Evolutionary conservation across 108 stramenopile genomes (phyloP).

Genomic region (Cafeteria roenbergensis): DNA sequence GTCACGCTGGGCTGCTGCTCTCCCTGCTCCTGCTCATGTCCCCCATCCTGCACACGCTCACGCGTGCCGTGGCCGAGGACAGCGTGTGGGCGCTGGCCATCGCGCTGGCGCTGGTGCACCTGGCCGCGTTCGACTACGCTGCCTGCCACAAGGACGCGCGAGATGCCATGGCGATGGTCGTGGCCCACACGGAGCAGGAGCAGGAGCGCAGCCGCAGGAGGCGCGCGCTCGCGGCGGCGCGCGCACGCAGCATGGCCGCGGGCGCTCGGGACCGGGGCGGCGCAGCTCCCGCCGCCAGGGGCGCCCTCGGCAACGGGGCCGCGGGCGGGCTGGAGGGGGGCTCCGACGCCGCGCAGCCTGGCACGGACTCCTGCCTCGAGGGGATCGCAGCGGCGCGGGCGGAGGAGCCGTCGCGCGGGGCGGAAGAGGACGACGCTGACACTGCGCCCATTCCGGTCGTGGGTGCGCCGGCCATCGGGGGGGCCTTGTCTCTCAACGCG

Average conservation of each 20-base stretch:
- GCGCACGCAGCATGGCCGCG: too few species aligned
- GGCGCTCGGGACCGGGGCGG: too few species aligned
- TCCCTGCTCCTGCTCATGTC: slow-evolving; percentile 25
- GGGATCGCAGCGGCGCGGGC: too few species aligned
- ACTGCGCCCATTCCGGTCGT: too few species aligned
- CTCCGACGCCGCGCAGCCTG: too few species aligned
- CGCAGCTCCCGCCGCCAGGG: too few species aligned
- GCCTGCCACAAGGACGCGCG: not conserved
- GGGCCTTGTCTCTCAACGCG: slow-evolving; percentile 39
- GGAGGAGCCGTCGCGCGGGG: too few species aligned
- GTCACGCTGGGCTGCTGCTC: too few species aligned
- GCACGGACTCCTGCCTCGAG: slow-evolving; percentile 15
- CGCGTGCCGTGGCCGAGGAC: slow-evolving; percentile 32
- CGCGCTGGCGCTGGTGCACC: slow-evolving; percentile 24
- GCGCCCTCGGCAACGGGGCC: slow-evolving; percentile 11
- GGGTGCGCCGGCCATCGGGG: slow-evolving; percentile 10
- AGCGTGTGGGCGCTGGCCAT: slow-evolving; percentile 38
- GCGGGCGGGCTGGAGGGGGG: too few species aligned
- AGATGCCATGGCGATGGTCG: not conserved
- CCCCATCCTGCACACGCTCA: slow-evolving; percentile 43
- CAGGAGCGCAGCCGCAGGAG: too few species aligned
- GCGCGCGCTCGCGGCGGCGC: too few species aligned
- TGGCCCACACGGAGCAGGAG: not conserved
- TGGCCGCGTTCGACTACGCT: slow-evolving; percentile 36
- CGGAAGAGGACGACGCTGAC: slow-evolving; percentile 5